Base-by-base conservation (phyloP, 176 grass and related monocot genomes). In the Musa acuminata region DNA sequence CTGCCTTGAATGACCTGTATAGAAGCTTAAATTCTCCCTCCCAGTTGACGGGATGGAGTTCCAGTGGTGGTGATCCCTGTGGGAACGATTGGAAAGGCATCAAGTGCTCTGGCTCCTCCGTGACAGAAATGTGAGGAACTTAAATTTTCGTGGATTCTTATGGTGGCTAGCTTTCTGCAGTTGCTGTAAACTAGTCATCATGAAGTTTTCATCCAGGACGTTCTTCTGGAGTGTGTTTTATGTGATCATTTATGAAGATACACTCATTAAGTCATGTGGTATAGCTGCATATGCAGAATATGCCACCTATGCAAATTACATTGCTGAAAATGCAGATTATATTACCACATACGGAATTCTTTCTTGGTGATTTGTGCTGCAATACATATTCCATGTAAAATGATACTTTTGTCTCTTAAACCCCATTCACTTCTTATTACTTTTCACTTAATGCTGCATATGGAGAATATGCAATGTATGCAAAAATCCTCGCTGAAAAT, bases 1-100 rank as follows among this genome's bases (percentile, higher is more conserved):
- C 82, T 71, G 90, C 90, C 14, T 82, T 97, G 16, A 97, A 97
- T 71, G 90, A 91, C 29, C 79, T 97, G 77, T 93, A 87, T 76
- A 77, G 65, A 26, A 91, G 87, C 53, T 90, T 93, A 84, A 89
- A 83, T 82, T 88, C 87, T 1, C 86, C 90, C 16, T 87, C 88
- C 29, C 76, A 91, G 48, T 35, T 98, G 82, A 83, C 77, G 1
- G 84, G 84, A 23, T 98, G 95, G 95, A 84, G 72, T 52, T 65
- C 68, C 0, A 85, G 66, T 60, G 95, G 95, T 6, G 90, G 94
- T 0, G 94, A 98, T 71, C 94, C 90, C 1, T 99, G 95, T 48
- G 88, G 89, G 0, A 79, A 94, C 2, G 70, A 23, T 8, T 91
- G 91, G 91, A 86, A 86, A 62, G 95, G 95, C 11, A 73, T 99